Evolutionary conservation across 306 rosid genomes (phyloP).

Genomic region (Cucurbita ficifolia): DNA sequence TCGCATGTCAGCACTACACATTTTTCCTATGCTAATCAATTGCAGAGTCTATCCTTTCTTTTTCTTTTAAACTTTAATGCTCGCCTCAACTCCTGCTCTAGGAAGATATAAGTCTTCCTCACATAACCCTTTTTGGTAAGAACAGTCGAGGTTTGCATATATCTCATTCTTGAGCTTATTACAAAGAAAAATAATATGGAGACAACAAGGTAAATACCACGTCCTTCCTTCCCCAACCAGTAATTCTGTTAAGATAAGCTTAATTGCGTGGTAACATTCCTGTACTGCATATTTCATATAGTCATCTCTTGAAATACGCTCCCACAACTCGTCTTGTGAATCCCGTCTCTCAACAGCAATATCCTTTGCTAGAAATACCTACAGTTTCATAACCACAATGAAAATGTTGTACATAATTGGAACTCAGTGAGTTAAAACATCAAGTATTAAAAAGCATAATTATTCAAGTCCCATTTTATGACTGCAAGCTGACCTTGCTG

Average conservation of each 20-base stretch:
- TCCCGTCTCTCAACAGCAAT: conserved; percentile 66
- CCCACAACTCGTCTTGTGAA: conserved; percentile 67
- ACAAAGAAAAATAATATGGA: neutral
- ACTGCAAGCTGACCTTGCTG: conserved; percentile 60
- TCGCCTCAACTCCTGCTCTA: neutral
- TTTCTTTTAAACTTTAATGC: neutral
- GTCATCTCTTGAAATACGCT: conserved; percentile 76
- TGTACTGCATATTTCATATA: conserved; percentile 89
- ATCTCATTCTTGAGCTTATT: neutral
- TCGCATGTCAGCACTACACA: neutral
- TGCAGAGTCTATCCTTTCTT: neutral
- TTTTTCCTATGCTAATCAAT: neutral
- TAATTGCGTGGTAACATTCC: conserved; percentile 62
- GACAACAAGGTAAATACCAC: conserved; percentile 39
- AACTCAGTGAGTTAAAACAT: neutral
- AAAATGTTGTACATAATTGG: neutral
- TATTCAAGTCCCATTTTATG: neutral
- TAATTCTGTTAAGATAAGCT: conserved; percentile 51
- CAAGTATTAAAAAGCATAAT: neutral
- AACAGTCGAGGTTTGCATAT: neutral
- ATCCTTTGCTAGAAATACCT: conserved; percentile 88
- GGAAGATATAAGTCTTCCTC: neutral
- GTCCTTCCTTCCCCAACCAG: conserved; percentile 62
- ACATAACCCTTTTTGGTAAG: neutral
- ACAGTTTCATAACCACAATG: neutral